Conservation (phyloP, 1,139 yeast genomes). For the Yamadazyma oceani region DNA sequence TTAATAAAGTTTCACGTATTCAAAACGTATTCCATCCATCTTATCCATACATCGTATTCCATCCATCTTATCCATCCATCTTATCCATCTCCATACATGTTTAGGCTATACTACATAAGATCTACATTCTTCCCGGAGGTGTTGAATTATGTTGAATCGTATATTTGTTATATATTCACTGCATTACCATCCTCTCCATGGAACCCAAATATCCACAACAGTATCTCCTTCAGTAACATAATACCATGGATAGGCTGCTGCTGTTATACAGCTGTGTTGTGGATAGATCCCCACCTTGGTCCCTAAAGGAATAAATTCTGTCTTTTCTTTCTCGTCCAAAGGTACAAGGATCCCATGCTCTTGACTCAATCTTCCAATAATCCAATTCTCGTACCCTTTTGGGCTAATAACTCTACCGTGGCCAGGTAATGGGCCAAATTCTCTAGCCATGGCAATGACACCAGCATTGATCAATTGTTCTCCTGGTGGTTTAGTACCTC, state of each 20-base stretch:
- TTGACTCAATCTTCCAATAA: conserved; percentile 58
- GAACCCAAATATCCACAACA: conserved; percentile 69
- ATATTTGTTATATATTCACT: too few species aligned
- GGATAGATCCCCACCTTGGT: conserved; percentile 58
- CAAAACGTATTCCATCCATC: too few species aligned
- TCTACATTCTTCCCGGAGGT: too few species aligned
- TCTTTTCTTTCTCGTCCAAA: conserved; percentile 20
- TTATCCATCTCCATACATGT: too few species aligned
- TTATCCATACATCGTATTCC: too few species aligned
- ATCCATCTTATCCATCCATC: too few species aligned
- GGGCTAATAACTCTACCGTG: conserved; percentile 44
- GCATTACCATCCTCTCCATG: conserved; percentile 61
- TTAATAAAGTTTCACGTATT: too few species aligned
- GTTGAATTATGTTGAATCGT: too few species aligned
- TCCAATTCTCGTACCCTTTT: conserved; percentile 47
- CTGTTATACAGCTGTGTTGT: conserved; percentile 76
- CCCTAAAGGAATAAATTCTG: conserved; percentile 49
- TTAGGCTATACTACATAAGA: too few species aligned
- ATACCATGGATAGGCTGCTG: conserved; percentile 62
- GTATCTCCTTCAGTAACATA: conserved; percentile 52
- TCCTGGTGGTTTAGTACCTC: conserved; percentile 50
- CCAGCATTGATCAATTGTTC: conserved; percentile 75
- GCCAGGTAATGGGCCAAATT: conserved; percentile 53
- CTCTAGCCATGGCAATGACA: conserved; percentile 68
- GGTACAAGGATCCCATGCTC: conserved; percentile 63